Evolutionary conservation across 2,329 filamentous ascomycete species (phyloP).

Genomic region (Colletotrichum filicis): DNA sequence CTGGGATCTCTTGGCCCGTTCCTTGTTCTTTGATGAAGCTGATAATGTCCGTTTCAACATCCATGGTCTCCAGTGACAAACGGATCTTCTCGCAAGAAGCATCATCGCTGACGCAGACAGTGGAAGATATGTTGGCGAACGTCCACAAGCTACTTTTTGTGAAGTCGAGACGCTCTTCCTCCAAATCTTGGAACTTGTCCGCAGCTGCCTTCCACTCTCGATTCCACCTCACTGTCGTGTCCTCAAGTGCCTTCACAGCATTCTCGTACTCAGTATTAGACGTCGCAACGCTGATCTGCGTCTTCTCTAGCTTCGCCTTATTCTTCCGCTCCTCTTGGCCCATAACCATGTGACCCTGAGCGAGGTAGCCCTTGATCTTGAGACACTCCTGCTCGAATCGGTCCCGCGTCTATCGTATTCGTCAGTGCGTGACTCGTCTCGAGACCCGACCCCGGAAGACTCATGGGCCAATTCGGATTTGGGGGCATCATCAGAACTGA

Average conservation of each 20-base stretch:
- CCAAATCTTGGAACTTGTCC: conserved; percentile 98
- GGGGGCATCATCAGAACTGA: conserved; percentile 48
- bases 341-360: conserved; percentile 99
- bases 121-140: conserved; percentile 97
- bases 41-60: conserved; percentile 94
- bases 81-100: conserved; percentile 96
- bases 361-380: conserved; percentile 97
- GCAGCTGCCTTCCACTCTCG: conserved; percentile 98
- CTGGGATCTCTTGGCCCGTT: conserved; percentile 97
- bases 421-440: conserved; percentile 23
- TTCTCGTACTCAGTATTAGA: conserved; percentile 95
- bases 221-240: conserved; percentile 96
- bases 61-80: conserved; percentile 91
- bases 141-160: conserved; percentile 98
- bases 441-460: not conserved
- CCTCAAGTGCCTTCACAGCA: conserved; percentile 91
- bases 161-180: conserved; percentile 96
- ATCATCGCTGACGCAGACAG: conserved; percentile 97
- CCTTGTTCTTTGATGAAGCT: conserved; percentile 89
- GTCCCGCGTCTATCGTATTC: conserved; percentile 75
- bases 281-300: conserved; percentile 91
- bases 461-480: not conserved
- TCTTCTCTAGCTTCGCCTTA: conserved; percentile 98
- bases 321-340: conserved; percentile 99
- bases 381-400: conserved; percentile 97